phyloP scores from a whole-genome alignment of 306 rosid genomes.

The Prunus davidiana region DNA sequence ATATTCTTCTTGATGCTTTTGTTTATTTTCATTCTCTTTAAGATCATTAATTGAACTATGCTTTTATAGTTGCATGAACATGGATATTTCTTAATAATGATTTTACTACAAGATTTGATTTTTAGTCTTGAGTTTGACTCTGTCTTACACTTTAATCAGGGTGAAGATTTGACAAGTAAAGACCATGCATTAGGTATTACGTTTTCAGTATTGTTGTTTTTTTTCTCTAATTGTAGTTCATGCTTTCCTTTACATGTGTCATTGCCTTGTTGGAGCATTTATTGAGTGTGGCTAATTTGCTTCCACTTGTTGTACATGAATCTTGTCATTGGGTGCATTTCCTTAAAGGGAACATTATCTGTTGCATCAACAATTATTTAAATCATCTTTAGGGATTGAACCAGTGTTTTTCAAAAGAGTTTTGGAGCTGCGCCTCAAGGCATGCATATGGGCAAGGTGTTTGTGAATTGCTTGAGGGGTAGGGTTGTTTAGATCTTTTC shows the following conservation, averaged over 20 bases:
- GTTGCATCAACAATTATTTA: background rate
- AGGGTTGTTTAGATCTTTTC: too few species aligned
- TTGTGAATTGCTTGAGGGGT: too few species aligned
- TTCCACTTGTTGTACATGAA: background rate
- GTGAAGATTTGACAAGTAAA: constrained; percentile 39
- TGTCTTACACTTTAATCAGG: constrained; percentile 45
- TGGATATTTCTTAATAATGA: constrained; percentile 8
- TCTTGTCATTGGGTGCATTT: background rate
- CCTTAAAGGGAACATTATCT: background rate
- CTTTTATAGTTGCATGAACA: constrained; percentile 9
- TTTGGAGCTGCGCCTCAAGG: background rate
- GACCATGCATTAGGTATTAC: constrained; percentile 47
- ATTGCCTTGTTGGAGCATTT: background rate
- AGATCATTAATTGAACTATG: constrained; percentile 3
- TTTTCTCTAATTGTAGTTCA: background rate
- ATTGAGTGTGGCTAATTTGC: background rate
- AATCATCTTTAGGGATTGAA: background rate
- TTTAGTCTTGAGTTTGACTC: constrained; percentile 24
- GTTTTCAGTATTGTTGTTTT: constrained; percentile 6
- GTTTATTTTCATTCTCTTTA: background rate
- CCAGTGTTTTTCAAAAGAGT: background rate
- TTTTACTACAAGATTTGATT: background rate
- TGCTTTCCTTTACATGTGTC: background rate
- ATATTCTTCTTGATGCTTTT: constrained; percentile 1
- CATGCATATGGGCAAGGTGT: background rate